Evolutionary conservation across 495 filamentous ascomycete genomes (phyloP).

Genomic region (Penicillium tannophilum): DNA sequence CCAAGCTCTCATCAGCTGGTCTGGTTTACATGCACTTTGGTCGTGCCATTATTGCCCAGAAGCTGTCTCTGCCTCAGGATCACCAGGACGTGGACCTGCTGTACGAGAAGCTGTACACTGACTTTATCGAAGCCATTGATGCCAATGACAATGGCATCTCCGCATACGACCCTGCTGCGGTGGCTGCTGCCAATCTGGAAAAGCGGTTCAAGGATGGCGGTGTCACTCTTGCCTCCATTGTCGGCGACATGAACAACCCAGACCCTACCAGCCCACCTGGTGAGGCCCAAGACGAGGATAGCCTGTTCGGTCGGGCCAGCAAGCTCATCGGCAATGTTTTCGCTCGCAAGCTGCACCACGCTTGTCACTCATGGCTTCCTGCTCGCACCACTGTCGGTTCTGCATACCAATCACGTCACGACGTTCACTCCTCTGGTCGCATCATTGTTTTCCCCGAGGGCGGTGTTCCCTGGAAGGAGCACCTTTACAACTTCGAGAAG

Average conservation of each 20-base stretch:
- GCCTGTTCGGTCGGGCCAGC: slow-evolving; percentile 73
- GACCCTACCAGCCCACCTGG: slow-evolving; percentile 42
- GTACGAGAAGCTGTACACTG: slow-evolving; percentile 86
- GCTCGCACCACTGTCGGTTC: slow-evolving; percentile 74
- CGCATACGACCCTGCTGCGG: slow-evolving; percentile 66
- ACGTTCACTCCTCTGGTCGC: slow-evolving; percentile 71
- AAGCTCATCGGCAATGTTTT: slow-evolving; percentile 85
- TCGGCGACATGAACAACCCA: slow-evolving; percentile 76
- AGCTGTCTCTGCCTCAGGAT: slow-evolving; percentile 61
- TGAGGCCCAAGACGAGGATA: slow-evolving; percentile 78
- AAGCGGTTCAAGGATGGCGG: slow-evolving; percentile 80
- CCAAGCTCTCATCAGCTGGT: slow-evolving; percentile 90
- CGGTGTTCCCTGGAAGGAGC: slow-evolving; percentile 91
- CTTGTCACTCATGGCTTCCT: slow-evolving; percentile 72
- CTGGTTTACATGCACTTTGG: slow-evolving; percentile 97
- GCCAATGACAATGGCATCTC: slow-evolving; percentile 96
- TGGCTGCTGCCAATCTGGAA: slow-evolving; percentile 65
- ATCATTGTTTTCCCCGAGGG: slow-evolving; percentile 77
- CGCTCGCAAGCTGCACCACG: slow-evolving; percentile 64
- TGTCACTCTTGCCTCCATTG: slow-evolving; percentile 79
- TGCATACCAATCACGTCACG: slow-evolving; percentile 64
- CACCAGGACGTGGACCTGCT: slow-evolving; percentile 69
- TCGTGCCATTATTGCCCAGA: slow-evolving; percentile 71
- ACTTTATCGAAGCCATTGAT: slow-evolving; percentile 94
- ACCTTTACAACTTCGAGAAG: slow-evolving; percentile 85